Conservation (phyloP, 768 basidiomycete species). For the Tricholomella constricta region DNA sequence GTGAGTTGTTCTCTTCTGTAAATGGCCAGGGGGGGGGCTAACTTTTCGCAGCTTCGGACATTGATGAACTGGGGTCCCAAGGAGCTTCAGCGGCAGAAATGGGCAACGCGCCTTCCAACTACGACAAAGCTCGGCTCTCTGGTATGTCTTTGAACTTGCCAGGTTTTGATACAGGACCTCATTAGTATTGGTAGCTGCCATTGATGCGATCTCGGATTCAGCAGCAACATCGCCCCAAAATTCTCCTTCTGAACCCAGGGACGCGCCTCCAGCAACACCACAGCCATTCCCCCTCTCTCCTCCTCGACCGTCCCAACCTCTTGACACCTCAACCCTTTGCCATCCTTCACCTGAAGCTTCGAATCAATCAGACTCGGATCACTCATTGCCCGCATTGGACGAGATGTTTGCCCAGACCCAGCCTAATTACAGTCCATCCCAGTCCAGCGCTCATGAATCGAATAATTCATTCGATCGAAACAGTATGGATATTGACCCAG, state of each 20-base stretch:
- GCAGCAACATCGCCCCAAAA: too few species aligned
- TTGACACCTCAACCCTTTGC: background rate
- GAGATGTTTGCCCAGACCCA: conserved; percentile 3
- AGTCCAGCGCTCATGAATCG: background rate
- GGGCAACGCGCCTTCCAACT: background rate
- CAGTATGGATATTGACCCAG: background rate
- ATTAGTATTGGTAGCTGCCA: background rate
- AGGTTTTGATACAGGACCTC: background rate
- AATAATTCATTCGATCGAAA: background rate
- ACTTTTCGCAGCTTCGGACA: background rate
- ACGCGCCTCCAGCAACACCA: background rate
- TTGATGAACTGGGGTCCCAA: background rate
- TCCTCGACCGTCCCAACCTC: conserved; percentile 2
- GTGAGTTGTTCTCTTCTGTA: too few species aligned
- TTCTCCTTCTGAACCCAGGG: background rate
- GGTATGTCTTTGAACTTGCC: background rate
- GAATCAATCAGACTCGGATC: conserved; percentile 7
- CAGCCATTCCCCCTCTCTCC: conserved; percentile 15
- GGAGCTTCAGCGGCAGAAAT: background rate
- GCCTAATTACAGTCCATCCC: conserved; percentile 1
- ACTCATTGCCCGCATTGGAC: conserved; percentile 2
- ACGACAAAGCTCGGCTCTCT: background rate
- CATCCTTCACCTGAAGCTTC: conserved; percentile 3
- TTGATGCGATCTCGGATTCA: background rate
- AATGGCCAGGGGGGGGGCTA: background rate